Percentiles rank a stretch among this genome's conserved stretches.
Conservation (phyloP, 2,329 filamentous ascomycete genomes). For the Rugonectria rugulosa region DNA sequence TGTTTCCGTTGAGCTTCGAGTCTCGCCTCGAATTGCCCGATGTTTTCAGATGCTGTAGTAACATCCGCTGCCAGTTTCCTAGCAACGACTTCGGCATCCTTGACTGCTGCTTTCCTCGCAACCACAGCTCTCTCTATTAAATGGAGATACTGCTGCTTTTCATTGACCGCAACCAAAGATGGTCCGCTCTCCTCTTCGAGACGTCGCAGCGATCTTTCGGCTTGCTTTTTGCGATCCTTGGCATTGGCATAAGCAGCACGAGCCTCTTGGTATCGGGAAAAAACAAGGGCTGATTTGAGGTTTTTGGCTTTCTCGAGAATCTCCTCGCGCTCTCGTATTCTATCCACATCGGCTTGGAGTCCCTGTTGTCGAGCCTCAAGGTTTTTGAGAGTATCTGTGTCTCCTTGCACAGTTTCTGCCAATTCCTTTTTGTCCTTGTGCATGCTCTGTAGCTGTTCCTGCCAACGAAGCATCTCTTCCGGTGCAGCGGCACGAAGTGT, state of each 20-base stretch:
- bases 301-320: slow-evolving; percentile 70
- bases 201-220: slow-evolving; percentile 63
- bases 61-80: slow-evolving; percentile 53
- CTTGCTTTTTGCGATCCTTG: slow-evolving; percentile 62
- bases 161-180: slow-evolving; percentile 70
- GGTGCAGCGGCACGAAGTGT: slow-evolving; percentile 90
- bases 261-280: slow-evolving; percentile 69
- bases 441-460: slow-evolving; percentile 75
- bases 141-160: slow-evolving; percentile 72
- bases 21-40: slow-evolving; percentile 53
- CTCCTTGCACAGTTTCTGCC: slow-evolving; percentile 63
- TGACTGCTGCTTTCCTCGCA: slow-evolving; percentile 62
- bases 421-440: slow-evolving; percentile 72
- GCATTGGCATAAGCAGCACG: slow-evolving; percentile 56
- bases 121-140: slow-evolving; percentile 63
- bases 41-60: slow-evolving; percentile 44
- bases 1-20: slow-evolving; percentile 60
- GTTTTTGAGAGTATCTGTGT: slow-evolving; percentile 69
- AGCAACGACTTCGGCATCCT: slow-evolving; percentile 60
- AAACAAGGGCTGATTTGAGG: slow-evolving; percentile 70
- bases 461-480: slow-evolving; percentile 79
- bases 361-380: slow-evolving; percentile 77
- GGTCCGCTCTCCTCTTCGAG: slow-evolving; percentile 71
- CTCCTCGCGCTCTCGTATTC: slow-evolving; percentile 76
- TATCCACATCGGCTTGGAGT: slow-evolving; percentile 83